Conservation (phyloP, 257 asterid genomes). For the Salvia hispanica region DNA sequence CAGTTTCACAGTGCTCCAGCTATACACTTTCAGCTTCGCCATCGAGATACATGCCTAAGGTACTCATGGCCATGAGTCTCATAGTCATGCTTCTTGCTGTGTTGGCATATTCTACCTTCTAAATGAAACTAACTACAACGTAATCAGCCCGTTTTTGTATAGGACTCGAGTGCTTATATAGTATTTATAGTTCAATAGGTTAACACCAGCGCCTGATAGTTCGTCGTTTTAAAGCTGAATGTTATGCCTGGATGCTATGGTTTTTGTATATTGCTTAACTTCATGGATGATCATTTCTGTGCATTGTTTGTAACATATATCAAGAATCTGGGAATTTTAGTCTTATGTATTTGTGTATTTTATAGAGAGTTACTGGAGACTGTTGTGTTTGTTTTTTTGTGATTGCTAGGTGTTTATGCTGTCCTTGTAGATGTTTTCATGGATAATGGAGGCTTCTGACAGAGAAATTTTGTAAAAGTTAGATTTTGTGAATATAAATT, state of each 20-base stretch:
- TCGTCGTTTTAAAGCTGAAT: background rate
- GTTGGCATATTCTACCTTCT: conserved; percentile 39
- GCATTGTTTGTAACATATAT: conserved; percentile 26
- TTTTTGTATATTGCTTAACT: conserved; percentile 1
- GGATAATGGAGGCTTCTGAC: conserved; percentile 21
- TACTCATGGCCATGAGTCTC: conserved; percentile 48
- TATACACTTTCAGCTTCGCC: conserved; percentile 30
- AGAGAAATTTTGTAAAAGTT: background rate
- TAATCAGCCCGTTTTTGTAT: conserved; percentile 17
- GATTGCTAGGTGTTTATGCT: conserved; percentile 29
- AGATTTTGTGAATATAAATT: conserved; percentile 4
- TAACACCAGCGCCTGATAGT: conserved; percentile 16
- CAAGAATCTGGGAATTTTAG: background rate
- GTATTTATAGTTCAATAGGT: conserved; percentile 32
- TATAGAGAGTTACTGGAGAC: conserved; percentile 16
- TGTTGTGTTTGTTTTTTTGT: background rate
- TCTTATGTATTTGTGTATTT: conserved; percentile 22
- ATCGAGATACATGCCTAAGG: conserved; percentile 41
- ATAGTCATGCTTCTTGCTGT: conserved; percentile 43
- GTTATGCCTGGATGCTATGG: conserved; percentile 23
- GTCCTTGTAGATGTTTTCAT: conserved; percentile 29
- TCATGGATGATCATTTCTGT: conserved; percentile 21
- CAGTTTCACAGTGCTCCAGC: conserved; percentile 22
- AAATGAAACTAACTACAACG: conserved; percentile 20
- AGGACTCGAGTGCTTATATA: conserved; percentile 29